Evolutionary conservation across 495 filamentous ascomycete species (phyloP).

Genomic region (Penicillium roqueforti): DNA sequence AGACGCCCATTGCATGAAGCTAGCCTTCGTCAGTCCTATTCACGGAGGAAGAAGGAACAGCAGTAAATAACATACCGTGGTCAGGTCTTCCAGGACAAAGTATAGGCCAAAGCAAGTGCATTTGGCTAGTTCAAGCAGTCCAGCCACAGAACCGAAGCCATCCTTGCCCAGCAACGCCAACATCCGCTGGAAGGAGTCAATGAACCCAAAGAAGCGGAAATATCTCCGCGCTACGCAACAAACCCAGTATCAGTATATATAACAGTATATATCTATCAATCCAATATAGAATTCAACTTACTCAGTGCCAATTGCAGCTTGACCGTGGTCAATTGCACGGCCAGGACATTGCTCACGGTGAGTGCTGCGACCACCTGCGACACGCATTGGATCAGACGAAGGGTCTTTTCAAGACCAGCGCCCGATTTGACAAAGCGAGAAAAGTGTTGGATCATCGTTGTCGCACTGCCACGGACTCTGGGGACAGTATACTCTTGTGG

Average conservation of each 20-base stretch:
- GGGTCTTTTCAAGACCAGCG: constrained; percentile 56
- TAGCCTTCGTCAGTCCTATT: constrained; percentile 16
- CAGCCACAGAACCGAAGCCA: constrained; percentile 16
- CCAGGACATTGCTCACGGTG: constrained; percentile 22
- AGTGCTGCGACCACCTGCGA: constrained; percentile 46
- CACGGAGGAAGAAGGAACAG: not conserved
- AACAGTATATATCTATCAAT: not conserved
- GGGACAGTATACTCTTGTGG: not conserved
- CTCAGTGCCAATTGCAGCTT: constrained; percentile 36
- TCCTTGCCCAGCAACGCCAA: constrained; percentile 25
- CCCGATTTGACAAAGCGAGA: constrained; percentile 34
- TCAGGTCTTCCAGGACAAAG: constrained; percentile 38
- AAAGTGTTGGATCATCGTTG: constrained; percentile 26
- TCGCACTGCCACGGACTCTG: not conserved
- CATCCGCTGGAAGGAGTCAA: constrained; percentile 54
- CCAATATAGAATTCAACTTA: constrained; percentile 11
- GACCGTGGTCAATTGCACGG: constrained; percentile 24
- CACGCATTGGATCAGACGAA: constrained; percentile 56
- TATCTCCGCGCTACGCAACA: constrained; percentile 43
- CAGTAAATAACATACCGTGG: constrained; percentile 29
- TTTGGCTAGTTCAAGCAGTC: constrained; percentile 30
- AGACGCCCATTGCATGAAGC: constrained; percentile 48
- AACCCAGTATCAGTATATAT: constrained; percentile 1
- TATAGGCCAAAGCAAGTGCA: constrained; percentile 41
- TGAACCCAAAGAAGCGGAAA: constrained; percentile 60